phyloP scores from a whole-genome alignment of 2,329 filamentous ascomycete species.

The Trichoderma cornu-damae region DNA sequence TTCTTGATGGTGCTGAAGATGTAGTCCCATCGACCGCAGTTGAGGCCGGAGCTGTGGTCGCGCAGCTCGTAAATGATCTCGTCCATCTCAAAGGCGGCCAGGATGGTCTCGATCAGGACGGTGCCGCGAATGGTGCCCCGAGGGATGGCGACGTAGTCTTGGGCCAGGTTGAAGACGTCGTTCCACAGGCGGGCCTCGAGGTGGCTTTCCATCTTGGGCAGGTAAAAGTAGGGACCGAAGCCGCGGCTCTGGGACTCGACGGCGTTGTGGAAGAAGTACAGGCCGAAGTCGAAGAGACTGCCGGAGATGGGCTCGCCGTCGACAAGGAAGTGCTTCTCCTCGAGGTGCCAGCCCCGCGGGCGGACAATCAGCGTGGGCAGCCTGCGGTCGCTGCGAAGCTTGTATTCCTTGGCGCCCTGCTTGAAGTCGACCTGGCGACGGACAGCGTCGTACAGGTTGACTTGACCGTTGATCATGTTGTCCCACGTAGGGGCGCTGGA shows the following conservation, averaged over 20 bases:
- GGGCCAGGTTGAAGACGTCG: conserved; percentile 90
- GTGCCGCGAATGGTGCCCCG: conserved; percentile 92
- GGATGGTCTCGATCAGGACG: conserved; percentile 95
- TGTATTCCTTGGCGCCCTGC: conserved; percentile 92
- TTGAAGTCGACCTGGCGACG: conserved; percentile 94
- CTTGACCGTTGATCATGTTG: conserved; percentile 98
- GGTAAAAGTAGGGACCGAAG: conserved; percentile 92
- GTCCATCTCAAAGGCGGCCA: conserved; percentile 98
- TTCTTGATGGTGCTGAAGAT: conserved; percentile 99
- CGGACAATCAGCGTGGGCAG: conserved; percentile 89
- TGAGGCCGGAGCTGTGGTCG: conserved; percentile 91
- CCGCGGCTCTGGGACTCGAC: conserved; percentile 79
- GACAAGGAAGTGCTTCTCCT: conserved; percentile 96
- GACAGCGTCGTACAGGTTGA: conserved; percentile 95
- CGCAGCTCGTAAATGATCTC: conserved; percentile 99
- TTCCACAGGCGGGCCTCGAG: conserved; percentile 98
- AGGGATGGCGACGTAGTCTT: conserved; percentile 86
- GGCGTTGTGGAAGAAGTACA: conserved; percentile 99
- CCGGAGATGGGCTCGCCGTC: conserved; percentile 93
- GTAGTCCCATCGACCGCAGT: conserved; percentile 99
- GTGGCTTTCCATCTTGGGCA: conserved; percentile 97
- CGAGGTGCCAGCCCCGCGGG: conserved; percentile 94
- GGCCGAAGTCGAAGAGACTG: conserved; percentile 90
- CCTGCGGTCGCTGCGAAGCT: conserved; percentile 83
- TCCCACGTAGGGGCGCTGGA: conserved; percentile 96